Evolutionary conservation across 495 filamentous ascomycete genomes (phyloP), one percentile per base, ranked within the genome.

Genomic region (Tetracladium setigerum): DNA sequence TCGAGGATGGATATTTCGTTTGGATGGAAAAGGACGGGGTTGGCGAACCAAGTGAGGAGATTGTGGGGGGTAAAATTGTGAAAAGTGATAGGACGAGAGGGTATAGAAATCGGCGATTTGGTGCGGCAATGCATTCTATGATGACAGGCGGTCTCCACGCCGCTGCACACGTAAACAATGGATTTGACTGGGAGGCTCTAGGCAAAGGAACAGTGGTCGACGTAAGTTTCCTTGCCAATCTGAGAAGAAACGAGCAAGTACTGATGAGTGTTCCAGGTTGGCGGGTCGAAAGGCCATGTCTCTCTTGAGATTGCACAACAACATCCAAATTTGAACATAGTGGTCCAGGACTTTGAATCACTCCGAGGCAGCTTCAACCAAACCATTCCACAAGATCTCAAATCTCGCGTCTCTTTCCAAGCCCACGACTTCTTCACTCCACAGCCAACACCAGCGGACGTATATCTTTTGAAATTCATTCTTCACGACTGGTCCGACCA

Each of bases 401-500:
- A n/a, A n/a, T n/a, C 53, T 44, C 49, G 69, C n/a, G 69, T 79
- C 31, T 48, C 30, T 9, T 63, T 78, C 50, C 45, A 62, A 48
- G 57, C 59, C 13, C 75, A 79, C 41, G 70, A 80, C 54, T 76
- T 79, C 56, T 77, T 78, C 54, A 56, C 56, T 13, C 65, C 65
- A 60, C 77, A 81, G 64, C 63, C 66, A 0, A 62, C 68, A 14
- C 71, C 57, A 10, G 77, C 77, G n/a, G 71, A 74, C 42, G 66
- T 76, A 1, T 78, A 77, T 55, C 70, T 71, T 54, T 68, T 77
- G 47, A 69, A 73, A 13, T 73, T 66, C 64, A 71, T 75, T 45
- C 56, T 78, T 39, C 77, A 79, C 58, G 72, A 79, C 56, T 74
- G 77, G 68, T 69, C 71, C 19, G 72, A 74, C 30, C 70, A 70